These are phyloP conservation scores for Trifolium pratense DNA, from an alignment of 306 rosid species.

Conservation along the genomic window DNA sequence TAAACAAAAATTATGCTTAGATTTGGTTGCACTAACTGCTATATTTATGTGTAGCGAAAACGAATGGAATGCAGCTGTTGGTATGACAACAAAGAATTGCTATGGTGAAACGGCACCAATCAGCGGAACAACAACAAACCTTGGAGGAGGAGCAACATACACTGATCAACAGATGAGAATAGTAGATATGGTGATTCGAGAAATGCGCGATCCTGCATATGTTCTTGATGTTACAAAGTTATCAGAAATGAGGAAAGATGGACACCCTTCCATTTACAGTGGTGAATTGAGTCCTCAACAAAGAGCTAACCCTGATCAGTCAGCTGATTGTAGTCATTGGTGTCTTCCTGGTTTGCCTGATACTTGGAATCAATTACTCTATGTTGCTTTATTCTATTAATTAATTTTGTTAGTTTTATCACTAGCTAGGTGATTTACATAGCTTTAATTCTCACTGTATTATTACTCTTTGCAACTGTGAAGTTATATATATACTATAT, in stretches of 20 bases:
- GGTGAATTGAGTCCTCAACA: constrained; percentile 84
- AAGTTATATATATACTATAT: constrained; percentile 28
- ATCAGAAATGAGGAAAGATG: constrained; percentile 82
- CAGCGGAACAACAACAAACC: constrained; percentile 52
- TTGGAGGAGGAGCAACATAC: constrained; percentile 46
- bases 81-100: constrained; percentile 67
- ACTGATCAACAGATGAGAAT: constrained; percentile 75
- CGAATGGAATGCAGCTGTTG: constrained; percentile 60
- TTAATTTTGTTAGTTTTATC: not conserved
- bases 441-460: not conserved
- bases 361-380: constrained; percentile 86
- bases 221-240: constrained; percentile 81
- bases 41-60: constrained; percentile 59
- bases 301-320: constrained; percentile 66
- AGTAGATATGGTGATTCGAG: constrained; percentile 68
- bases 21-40: not conserved
- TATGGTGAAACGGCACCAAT: constrained; percentile 82
- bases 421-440: constrained; percentile 16
- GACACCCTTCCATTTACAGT: constrained; percentile 86
- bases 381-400: constrained; percentile 66
- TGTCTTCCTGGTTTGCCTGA: constrained; percentile 97
- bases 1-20: not conserved
- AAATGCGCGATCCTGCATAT: constrained; percentile 65
- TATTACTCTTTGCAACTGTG: constrained; percentile 39
- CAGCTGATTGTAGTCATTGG: constrained; percentile 98